Percentiles rank a stretch among this genome's conserved stretches.
Evolutionary conservation across 495 filamentous ascomycete species (phyloP).

Genomic region (Viridothelium virens): DNA sequence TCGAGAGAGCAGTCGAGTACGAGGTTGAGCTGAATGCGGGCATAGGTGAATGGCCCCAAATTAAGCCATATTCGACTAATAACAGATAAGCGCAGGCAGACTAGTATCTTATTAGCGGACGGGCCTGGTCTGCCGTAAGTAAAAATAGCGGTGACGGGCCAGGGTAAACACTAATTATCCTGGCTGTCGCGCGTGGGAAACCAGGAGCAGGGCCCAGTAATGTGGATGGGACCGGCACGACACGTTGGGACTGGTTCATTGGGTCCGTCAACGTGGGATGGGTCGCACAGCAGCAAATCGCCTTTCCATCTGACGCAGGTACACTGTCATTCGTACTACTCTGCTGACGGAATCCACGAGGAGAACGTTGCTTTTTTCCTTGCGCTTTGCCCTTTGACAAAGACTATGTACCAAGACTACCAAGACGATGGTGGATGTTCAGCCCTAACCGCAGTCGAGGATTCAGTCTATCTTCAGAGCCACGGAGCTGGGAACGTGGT

Average conservation of each 20-base stretch:
- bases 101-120: not conserved
- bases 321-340: not conserved
- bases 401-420: too few relatives aligned
- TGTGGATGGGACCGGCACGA: not conserved
- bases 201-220: not conserved
- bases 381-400: not conserved
- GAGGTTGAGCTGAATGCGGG: not conserved
- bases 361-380: not conserved
- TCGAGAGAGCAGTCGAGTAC: not conserved
- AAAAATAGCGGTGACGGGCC: conserved; percentile 6
- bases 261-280: not conserved
- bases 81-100: not conserved
- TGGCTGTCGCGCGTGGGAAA: not conserved
- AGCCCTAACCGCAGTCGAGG: conserved; percentile 9
- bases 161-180: too few relatives aligned
- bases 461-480: not conserved
- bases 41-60: conserved; percentile 5
- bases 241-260: not conserved
- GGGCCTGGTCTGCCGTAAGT: not conserved
- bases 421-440: not conserved
- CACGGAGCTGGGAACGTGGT: not conserved
- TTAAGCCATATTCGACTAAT: not conserved
- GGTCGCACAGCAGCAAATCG: conserved; percentile 5
- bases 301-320: conserved; percentile 8
- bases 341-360: not conserved